These are phyloP conservation scores for Evansstolkia leycettana DNA, from an alignment of 495 filamentous ascomycete species.

Conservation along the genomic window DNA sequence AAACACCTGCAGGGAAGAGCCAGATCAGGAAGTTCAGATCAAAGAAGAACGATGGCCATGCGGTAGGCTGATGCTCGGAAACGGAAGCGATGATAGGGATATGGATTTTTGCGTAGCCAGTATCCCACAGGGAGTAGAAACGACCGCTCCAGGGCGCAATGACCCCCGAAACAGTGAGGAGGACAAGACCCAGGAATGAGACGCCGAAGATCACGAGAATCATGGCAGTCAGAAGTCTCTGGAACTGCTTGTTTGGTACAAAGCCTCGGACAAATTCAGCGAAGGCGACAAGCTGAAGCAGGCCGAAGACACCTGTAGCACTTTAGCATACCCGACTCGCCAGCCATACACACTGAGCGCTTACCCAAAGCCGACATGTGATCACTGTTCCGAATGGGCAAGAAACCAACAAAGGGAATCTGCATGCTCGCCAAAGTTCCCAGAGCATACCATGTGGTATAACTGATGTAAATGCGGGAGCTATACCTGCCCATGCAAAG, in stretches of 20 bases:
- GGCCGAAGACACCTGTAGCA: conserved; percentile 74
- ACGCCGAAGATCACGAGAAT: conserved; percentile 67
- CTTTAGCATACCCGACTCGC: conserved; percentile 2
- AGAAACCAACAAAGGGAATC: conserved; percentile 96
- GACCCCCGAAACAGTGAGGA: conserved; percentile 73
- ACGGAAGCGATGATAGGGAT: conserved; percentile 99
- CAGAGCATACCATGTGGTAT: conserved; percentile 95
- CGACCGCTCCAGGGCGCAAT: conserved; percentile 98
- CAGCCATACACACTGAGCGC: conserved; percentile 9
- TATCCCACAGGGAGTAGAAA: conserved; percentile 99
- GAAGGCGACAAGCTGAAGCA: conserved; percentile 88
- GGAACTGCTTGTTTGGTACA: conserved; percentile 87
- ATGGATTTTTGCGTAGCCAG: conserved; percentile 97
- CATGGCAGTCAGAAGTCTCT: conserved; percentile 66
- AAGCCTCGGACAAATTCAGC: conserved; percentile 81
- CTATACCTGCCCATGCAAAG: conserved; percentile 96
- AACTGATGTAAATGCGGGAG: conserved; percentile 85
- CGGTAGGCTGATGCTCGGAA: conserved; percentile 97
- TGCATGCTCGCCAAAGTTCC: conserved; percentile 98
- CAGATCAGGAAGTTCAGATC: conserved; percentile 97
- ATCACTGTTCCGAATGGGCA: conserved; percentile 92
- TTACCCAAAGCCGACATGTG: conserved; percentile 95
- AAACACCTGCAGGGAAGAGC: conserved; percentile 97
- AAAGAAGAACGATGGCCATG: conserved; percentile 99
- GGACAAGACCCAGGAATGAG: conserved; percentile 60